Base-by-base conservation (phyloP, 2,329 filamentous ascomycete genomes). In the Phoma sp. region DNA sequence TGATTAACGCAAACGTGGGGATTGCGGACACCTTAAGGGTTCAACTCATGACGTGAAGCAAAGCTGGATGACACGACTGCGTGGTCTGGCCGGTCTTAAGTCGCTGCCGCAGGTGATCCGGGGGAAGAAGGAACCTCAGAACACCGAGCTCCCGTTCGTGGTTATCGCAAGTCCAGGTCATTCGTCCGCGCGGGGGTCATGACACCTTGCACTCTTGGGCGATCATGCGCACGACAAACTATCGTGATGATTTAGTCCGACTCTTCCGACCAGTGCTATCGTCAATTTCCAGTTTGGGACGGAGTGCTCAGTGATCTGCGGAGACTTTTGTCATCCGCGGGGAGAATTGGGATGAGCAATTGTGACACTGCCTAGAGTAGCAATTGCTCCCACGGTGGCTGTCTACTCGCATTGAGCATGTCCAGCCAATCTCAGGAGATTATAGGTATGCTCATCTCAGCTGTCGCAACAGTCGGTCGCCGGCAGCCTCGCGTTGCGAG, bases 161-260 rank as follows among this genome's bases (percentile, higher is more conserved):
- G 47, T 37, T 45, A 45, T 38, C 38, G 46, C 40, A 49, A 49
- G 33, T 39, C 53, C 59, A 30, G 53, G 36, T 50, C 52, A 23
- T 56, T 62, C 62, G 64, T 59, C 61, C 62, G 62, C 46, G 43
- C 32, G 47, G 34, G n/a, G 40, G 36, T 45, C 52, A 55, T 53
- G 47, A 54, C 49, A 59, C 32, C 50, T 56, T 56, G 43, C 52
- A 52, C 23, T 38, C 42, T 25, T 28, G 38, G 46, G 42, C 46
- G 46, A 55, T 54, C 46, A 48, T 47, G 49, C 38, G 47, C 47
- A 47, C 30, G 33, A 21, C 30, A 49, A 47, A 42, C 14, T 42
- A 37, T 45, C 36, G 42, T 32, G 30, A 37, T 42, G 40, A 9
- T 53, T 56, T 47, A 34, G 39, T 50, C 52, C 52, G 52, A 56